Evolutionary conservation across 2,329 filamentous ascomycete genomes (phyloP), one percentile per base, ranked within the genome.

Genomic region (Cucurbitaria berberidis): DNA sequence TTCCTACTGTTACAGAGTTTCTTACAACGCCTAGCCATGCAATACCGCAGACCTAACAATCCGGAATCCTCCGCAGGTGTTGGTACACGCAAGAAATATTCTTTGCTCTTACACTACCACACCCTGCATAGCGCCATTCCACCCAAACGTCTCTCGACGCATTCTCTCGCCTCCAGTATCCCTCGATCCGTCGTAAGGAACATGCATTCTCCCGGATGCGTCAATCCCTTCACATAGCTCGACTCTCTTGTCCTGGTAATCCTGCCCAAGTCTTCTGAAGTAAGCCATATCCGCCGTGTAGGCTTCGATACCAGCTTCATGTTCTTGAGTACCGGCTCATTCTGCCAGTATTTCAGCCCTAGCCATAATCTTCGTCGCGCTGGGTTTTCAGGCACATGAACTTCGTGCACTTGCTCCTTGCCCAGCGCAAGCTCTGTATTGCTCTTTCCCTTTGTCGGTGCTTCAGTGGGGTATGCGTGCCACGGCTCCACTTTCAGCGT

Each of bases 311-410:
- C 80, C 69, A 89, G 74, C 43, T 76, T 74, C 67, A 93, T 82
- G 60, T 85, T 82, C 57, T 80, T 81, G 62, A 97, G 77, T 19
- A 96, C 91, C 5, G 93, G 91, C 74, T 87, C 82, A 70, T 89
- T 89, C 63, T 92, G 86, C 85, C 85, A 90, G 83, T 96, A 96
- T 79, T 96, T 96, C 68, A 96, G 79, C 1, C 91, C 91, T 11
- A 97, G 77, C 93, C 93, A 97, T 62, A 97, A 79, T 55, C 93
- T 83, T 70, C 90, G 83, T 34, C 80, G 82, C 4, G 91, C 84
- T 32, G 91, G 85, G 76, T 96, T 96, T 43, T 61, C 48, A 5
- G 74, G 75, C 11, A 76, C 68, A 38, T 62, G 50, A 43, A 69
- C 62, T 13, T 66, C 55, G 53, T 69, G 55, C 6, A 63, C 44